phyloP scores from a whole-genome alignment of 2,329 filamentous ascomycete species.

The Cladophialophora carrionii region DNA sequence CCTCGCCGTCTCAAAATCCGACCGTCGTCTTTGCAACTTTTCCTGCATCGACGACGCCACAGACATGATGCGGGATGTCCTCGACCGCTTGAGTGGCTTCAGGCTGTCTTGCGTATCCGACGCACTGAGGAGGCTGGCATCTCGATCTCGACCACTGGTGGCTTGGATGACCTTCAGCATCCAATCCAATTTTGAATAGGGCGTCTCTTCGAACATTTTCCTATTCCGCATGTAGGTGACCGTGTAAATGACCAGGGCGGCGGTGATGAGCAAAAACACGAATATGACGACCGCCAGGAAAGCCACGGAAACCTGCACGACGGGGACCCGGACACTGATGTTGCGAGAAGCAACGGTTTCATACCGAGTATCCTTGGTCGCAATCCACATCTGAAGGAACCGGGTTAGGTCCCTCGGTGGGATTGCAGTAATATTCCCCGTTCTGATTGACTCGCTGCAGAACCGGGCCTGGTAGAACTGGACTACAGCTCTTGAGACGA shows the following conservation, averaged over 20 bases:
- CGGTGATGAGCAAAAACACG: not conserved
- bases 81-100: not conserved
- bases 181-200: constrained; percentile 27
- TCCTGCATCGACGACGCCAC: constrained; percentile 2
- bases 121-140: not conserved
- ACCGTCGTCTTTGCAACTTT: not conserved
- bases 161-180: constrained; percentile 18
- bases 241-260: not conserved
- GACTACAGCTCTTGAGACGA: not conserved
- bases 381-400: constrained; percentile 23
- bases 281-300: constrained; percentile 14
- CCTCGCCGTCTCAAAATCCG: constrained; percentile 15
- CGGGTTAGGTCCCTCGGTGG: constrained; percentile 9
- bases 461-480: constrained; percentile 13
- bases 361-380: constrained; percentile 19
- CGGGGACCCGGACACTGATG: constrained; percentile 15
- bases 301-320: constrained; percentile 12
- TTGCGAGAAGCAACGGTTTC: not conserved
- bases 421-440: not conserved
- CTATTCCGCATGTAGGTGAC: constrained; percentile 8
- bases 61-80: not conserved
- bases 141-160: not conserved
- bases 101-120: not conserved
- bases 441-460: constrained; percentile 10
- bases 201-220: constrained; percentile 12